Conservation (phyloP, 345 rosid genomes). For the Sisymbrium altissimum region DNA sequence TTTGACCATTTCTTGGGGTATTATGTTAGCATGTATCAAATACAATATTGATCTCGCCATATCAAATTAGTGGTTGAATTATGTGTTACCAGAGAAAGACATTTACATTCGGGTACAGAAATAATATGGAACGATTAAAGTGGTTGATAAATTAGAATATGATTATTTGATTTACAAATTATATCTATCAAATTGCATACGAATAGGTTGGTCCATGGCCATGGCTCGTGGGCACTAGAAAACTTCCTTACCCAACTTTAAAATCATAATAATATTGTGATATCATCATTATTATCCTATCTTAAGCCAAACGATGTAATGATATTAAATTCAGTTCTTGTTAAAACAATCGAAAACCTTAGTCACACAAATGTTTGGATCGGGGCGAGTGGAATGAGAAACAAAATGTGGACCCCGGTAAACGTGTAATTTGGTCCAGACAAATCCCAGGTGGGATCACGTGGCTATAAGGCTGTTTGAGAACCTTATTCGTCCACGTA, state of each 20-base stretch:
- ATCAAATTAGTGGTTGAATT: too few relatives aligned
- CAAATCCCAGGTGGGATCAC: conserved; percentile 28
- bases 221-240: too few relatives aligned
- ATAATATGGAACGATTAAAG: too few relatives aligned
- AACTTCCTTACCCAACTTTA: not conserved
- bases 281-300: not conserved
- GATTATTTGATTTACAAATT: too few relatives aligned
- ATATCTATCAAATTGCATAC: not conserved
- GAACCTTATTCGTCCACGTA: conserved; percentile 31
- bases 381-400: not conserved
- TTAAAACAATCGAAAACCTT: not conserved
- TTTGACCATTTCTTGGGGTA: too few relatives aligned
- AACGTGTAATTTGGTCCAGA: not conserved
- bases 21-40: too few relatives aligned
- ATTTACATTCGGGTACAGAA: too few relatives aligned
- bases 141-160: too few relatives aligned
- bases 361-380: not conserved
- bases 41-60: too few relatives aligned
- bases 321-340: not conserved
- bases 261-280: not conserved
- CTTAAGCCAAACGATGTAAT: not conserved
- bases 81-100: too few relatives aligned
- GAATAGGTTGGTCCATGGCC: not conserved
- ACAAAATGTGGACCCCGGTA: not conserved
- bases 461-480: conserved; percentile 1